Evolutionary conservation across 2,329 filamentous ascomycete genomes (phyloP).

Genomic region (Amylocarpus encephaloides): DNA sequence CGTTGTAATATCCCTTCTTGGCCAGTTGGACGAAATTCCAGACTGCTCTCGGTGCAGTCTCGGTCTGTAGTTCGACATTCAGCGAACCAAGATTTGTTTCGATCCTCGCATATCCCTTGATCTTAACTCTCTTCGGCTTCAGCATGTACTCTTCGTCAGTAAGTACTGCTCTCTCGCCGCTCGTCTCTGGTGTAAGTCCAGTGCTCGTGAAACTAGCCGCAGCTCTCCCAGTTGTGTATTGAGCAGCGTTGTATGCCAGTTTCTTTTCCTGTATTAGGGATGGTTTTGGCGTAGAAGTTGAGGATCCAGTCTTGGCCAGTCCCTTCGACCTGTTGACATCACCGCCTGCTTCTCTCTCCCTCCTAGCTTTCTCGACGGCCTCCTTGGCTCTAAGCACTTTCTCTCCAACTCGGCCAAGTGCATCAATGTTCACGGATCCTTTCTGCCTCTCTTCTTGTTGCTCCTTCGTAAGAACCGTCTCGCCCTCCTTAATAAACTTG

Average conservation of each 20-base stretch:
- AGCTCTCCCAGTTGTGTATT: constrained; percentile 83
- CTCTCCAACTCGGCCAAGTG: constrained; percentile 68
- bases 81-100: constrained; percentile 79
- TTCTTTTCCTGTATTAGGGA: constrained; percentile 51
- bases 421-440: constrained; percentile 69
- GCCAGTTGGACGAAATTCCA: constrained; percentile 93
- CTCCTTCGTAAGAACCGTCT: constrained; percentile 59
- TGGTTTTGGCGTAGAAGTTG: constrained; percentile 31
- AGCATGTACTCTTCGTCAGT: constrained; percentile 97
- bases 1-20: constrained; percentile 84
- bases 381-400: constrained; percentile 91
- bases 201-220: constrained; percentile 95
- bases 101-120: constrained; percentile 85
- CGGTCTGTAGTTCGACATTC: constrained; percentile 83
- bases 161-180: constrained; percentile 75
- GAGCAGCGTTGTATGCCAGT: constrained; percentile 74
- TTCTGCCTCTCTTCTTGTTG: constrained; percentile 61
- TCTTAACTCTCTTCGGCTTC: constrained; percentile 79
- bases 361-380: constrained; percentile 83
- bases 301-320: constrained; percentile 34
- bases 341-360: constrained; percentile 57
- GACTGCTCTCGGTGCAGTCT: constrained; percentile 85
- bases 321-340: constrained; percentile 47
- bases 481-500: constrained; percentile 81
- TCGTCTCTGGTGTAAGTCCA: constrained; percentile 86